Evolutionary conservation across 1,284 basidiomycete genomes (phyloP).

Genomic region (Puccinia polysora): DNA sequence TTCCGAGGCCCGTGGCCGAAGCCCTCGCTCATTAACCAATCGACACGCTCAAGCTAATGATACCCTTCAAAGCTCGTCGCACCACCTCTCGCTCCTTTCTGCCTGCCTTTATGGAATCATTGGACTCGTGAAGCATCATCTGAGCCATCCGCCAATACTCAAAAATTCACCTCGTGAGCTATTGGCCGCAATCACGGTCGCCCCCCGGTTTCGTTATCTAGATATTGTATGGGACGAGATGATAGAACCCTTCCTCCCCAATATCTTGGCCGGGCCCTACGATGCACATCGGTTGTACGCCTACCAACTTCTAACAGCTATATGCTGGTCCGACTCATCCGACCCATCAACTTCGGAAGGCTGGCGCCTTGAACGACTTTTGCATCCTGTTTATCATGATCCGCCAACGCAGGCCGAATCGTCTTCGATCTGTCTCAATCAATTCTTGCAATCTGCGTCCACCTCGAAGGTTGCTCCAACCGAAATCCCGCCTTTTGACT

Average conservation of each 20-base stretch:
- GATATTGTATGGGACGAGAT: constrained; percentile 35
- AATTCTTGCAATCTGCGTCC: not conserved
- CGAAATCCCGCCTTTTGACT: constrained; percentile 29
- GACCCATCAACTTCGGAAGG: not conserved
- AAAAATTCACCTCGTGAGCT: not conserved
- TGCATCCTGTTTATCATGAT: constrained; percentile 35
- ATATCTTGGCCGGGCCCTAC: constrained; percentile 13
- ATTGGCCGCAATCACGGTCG: not conserved
- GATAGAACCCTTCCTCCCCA: constrained; percentile 20
- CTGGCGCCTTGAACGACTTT: constrained; percentile 22
- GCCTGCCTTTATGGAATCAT: constrained; percentile 33
- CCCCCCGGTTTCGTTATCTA: constrained; percentile 23
- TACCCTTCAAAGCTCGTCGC: not conserved
- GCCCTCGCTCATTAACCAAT: not conserved
- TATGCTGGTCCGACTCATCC: not conserved
- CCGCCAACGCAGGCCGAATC: constrained; percentile 12
- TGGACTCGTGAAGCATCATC: constrained; percentile 9
- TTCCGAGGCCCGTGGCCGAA: not conserved
- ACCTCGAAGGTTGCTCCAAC: constrained; percentile 3
- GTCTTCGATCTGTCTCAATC: constrained; percentile 6
- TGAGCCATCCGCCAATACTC: not conserved
- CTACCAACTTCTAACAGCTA: constrained; percentile 11
- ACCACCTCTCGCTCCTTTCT: constrained; percentile 11
- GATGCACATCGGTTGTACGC: constrained; percentile 29
- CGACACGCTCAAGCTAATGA: not conserved